Evolutionary conservation across 306 rosid species (phyloP).

Genomic region (Quillaja saponaria): DNA sequence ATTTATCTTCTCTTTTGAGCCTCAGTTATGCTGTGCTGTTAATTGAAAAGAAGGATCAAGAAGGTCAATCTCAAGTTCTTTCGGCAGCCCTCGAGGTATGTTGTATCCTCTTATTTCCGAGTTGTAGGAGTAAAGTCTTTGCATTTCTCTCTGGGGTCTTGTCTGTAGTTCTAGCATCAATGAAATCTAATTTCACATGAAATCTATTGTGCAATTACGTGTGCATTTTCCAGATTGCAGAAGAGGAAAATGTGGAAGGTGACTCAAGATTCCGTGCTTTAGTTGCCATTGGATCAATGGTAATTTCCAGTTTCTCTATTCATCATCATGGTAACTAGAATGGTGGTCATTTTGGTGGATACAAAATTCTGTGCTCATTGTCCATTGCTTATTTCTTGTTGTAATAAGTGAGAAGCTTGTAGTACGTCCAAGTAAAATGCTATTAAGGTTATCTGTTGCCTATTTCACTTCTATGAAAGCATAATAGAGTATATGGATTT

Average conservation of each 20-base stretch:
- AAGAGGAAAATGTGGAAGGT: conserved; percentile 60
- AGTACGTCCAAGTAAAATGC: too few species aligned
- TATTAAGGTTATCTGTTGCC: too few species aligned
- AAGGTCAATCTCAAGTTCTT: conserved; percentile 93
- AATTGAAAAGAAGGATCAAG: conserved; percentile 75
- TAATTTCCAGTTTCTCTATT: conserved; percentile 29
- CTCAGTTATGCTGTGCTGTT: conserved; percentile 77
- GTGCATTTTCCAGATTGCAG: conserved; percentile 52
- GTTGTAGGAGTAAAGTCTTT: background rate
- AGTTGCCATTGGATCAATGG: conserved; percentile 97
- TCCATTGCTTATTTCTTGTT: conserved; percentile 8
- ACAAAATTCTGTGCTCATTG: background rate
- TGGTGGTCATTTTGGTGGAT: background rate
- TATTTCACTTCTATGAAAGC: too few species aligned
- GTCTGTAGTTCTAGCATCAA: too few species aligned
- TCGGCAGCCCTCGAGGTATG: conserved; percentile 91
- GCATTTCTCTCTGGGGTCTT: too few species aligned
- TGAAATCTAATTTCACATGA: too few species aligned
- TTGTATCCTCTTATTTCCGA: conserved; percentile 15
- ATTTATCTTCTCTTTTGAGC: conserved; percentile 23
- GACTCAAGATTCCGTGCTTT: conserved; percentile 89
- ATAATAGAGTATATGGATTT: too few species aligned
- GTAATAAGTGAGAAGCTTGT: too few species aligned
- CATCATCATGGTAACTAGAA: background rate
- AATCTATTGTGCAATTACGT: too few species aligned